Evolutionary conservation across 257 asterid genomes (phyloP), one percentile per base, ranked within the genome.

Genomic region (Echites panduratus): DNA sequence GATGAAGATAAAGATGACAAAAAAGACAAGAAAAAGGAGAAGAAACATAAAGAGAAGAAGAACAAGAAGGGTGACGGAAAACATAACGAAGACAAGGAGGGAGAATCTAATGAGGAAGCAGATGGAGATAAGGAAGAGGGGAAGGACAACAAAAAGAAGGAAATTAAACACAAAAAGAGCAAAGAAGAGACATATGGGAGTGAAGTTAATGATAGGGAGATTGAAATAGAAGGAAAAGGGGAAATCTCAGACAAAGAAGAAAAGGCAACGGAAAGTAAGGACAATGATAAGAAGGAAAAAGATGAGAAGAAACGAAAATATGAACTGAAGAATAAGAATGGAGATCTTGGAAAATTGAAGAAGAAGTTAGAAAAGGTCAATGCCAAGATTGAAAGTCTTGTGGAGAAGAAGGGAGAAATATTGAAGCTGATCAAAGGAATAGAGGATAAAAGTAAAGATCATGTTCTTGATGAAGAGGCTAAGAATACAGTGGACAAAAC

Each of bases 331-430:
- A 70, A 75, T 57, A 73, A 73, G 57, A 71, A 65, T 38, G 71
- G 76, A 26, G 84, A 81, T 75, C 73, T 87, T 4, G 82, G 53
- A 66, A 89, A 79, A 75, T 82, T 90, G 83, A 84, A 86, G 75
- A 79, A 49, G 61, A 86, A 86, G 84, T 72, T 90, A 32, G 93
- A 85, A 75, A 87, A 81, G 70, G 67, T 89, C 59, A 67, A 90
- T 45, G 76, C 54, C 10, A 89, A 86, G 80, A 84, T 89, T 14
- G 84, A 82, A 56, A 12, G 77, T 66, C 90, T 90, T 27, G 61
- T 74, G 16, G 83, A 78, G 82, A 68, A 84, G 70, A 90, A 84
- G 68, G 85, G 80, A 17, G 87, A 81, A 65, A 83, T 90, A 72
- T 4, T 83, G 83, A 87, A 53, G 84, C 73, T 79, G 85, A 83